phyloP scores from a whole-genome alignment of 352 stramenopile species.

The Aphanomyces invadans region DNA sequence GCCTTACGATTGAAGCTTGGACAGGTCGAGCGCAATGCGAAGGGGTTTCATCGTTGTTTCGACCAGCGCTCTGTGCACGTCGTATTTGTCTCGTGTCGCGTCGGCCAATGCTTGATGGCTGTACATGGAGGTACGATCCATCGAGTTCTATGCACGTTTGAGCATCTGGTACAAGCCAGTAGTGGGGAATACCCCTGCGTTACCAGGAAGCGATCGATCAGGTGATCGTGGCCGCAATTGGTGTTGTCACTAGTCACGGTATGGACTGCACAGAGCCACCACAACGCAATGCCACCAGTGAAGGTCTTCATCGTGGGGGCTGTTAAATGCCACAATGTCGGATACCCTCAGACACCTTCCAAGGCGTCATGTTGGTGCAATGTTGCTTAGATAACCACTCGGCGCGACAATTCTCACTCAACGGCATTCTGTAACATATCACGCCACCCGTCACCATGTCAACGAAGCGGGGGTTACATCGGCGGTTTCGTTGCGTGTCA shows the following conservation, averaged over 20 bases:
- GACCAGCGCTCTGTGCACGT: neutral
- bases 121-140: neutral
- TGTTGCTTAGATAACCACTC: neutral
- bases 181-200: neutral
- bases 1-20: conserved; percentile 48
- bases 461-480: neutral
- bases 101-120: neutral
- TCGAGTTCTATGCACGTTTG: neutral
- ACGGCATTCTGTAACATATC: neutral
- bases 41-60: conserved; percentile 29
- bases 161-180: neutral
- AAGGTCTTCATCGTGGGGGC: neutral
- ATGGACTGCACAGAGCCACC: neutral
- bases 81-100: neutral
- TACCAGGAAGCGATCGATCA: neutral
- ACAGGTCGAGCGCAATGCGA: conserved; percentile 65
- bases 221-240: neutral
- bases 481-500: too few species aligned
- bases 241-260: neutral
- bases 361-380: neutral
- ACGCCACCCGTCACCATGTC: too few species aligned
- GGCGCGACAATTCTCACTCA: neutral
- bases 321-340: neutral
- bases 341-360: neutral
- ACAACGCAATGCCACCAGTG: neutral